These are phyloP conservation scores for Cryptosporidium parvum DNA, from an alignment of 169 alveolate genomes.

Conservation along the genomic window DNA sequence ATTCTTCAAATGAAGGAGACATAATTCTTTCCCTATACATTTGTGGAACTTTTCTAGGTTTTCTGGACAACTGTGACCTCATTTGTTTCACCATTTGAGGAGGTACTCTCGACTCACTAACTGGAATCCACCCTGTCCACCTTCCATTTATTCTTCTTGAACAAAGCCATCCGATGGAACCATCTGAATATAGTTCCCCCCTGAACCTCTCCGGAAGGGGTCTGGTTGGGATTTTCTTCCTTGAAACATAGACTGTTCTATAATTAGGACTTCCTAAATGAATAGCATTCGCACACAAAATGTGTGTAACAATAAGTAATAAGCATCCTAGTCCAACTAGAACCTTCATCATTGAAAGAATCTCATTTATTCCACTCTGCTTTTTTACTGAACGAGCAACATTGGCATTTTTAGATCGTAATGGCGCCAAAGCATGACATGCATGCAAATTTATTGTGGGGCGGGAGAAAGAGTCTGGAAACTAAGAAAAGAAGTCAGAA, in stretches of 20 bases:
- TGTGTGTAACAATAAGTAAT: not conserved
- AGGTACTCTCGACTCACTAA: conserved; percentile 29
- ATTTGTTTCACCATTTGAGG: conserved; percentile 10
- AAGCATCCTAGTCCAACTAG: not conserved
- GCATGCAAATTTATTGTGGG: conserved; percentile 22
- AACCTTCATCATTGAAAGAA: not conserved
- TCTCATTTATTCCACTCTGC: not conserved
- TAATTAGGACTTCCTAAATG: conserved; percentile 9
- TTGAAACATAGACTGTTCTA: conserved; percentile 1
- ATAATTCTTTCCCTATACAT: not conserved
- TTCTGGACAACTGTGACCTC: not conserved
- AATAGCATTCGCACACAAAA: not conserved
- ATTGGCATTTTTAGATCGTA: not conserved
- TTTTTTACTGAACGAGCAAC: not conserved
- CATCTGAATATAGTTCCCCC: conserved; percentile 48
- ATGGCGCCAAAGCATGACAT: not conserved
- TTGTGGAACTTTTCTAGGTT: not conserved
- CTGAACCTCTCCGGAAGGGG: conserved; percentile 35
- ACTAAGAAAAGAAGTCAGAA: conserved; percentile 20
- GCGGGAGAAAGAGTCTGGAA: not conserved
- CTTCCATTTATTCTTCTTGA: conserved; percentile 1
- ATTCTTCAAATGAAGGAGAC: not conserved
- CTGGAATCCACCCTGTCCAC: conserved; percentile 50
- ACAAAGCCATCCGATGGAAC: conserved; percentile 14
- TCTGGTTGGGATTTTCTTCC: conserved; percentile 17